These are phyloP conservation scores for Macrotyloma uniflorum DNA, from an alignment of 306 rosid species.

Conservation along the genomic window DNA sequence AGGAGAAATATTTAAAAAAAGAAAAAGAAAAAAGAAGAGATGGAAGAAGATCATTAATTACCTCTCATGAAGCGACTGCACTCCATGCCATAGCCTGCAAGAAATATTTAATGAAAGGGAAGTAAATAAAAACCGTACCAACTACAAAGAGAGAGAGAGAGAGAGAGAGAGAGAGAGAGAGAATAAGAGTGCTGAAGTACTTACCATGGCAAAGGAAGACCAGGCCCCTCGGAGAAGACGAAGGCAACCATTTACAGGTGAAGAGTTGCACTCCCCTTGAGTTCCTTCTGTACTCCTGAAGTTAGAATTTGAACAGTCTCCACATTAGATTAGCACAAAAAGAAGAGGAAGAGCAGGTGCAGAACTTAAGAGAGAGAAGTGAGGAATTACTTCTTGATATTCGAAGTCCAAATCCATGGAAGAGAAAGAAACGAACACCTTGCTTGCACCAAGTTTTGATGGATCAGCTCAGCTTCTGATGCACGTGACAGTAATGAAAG, in stretches of 20 bases:
- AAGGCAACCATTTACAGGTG: slow-evolving; percentile 87
- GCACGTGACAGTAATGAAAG: too few relatives aligned
- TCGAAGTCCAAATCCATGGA: not conserved
- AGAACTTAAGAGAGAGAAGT: not conserved
- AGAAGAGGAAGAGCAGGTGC: not conserved
- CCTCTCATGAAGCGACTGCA: slow-evolving; percentile 97
- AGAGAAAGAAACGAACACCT: too few relatives aligned
- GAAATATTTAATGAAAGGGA: slow-evolving; percentile 20
- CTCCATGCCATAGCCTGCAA: slow-evolving; percentile 95
- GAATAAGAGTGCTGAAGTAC: not conserved
- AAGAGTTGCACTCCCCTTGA: slow-evolving; percentile 86
- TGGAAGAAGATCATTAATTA: slow-evolving; percentile 56
- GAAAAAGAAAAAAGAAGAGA: too few relatives aligned
- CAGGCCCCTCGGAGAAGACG: slow-evolving; percentile 70
- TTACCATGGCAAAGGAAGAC: slow-evolving; percentile 90
- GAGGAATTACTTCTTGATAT: not conserved
- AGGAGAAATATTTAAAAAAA: too few relatives aligned
- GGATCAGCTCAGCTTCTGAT: not conserved
- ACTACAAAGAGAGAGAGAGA: not conserved
- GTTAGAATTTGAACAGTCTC: not conserved
- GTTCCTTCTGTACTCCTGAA: slow-evolving; percentile 66
- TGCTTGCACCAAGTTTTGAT: not conserved
- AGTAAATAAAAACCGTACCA: slow-evolving; percentile 17
- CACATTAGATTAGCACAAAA: not conserved
- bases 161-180: not conserved